Evolutionary conservation across 2,329 filamentous ascomycete species (phyloP).

Genomic region (Ophiocordyceps unilateralis): DNA sequence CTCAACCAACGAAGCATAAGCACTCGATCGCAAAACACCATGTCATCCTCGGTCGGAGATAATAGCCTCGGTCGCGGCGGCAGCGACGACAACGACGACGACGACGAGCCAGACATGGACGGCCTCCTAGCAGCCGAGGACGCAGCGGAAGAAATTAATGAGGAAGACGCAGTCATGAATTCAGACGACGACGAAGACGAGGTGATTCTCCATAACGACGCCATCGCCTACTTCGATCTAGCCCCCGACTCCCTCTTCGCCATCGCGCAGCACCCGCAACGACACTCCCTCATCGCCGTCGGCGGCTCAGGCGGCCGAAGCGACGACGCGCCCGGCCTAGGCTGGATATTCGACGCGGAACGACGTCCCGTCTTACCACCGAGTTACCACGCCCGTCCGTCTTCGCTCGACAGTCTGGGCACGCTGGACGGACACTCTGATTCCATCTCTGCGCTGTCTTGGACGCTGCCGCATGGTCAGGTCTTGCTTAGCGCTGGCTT

Average conservation of each 20-base stretch:
- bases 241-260: conserved; percentile 88
- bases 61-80: not conserved
- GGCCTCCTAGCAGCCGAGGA: conserved; percentile 65
- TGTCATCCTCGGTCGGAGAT: not conserved
- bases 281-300: conserved; percentile 65
- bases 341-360: conserved; percentile 67
- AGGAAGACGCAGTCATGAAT: conserved; percentile 67
- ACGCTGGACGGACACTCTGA: conserved; percentile 82
- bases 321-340: conserved; percentile 52
- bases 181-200: conserved; percentile 47
- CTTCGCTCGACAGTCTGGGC: conserved; percentile 49
- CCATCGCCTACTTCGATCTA: conserved; percentile 74
- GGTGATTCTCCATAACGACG: conserved; percentile 78
- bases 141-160: conserved; percentile 56
- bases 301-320: conserved; percentile 52
- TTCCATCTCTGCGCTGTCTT: conserved; percentile 72
- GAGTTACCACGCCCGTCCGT: conserved; percentile 34
- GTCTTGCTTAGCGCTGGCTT: conserved; percentile 76
- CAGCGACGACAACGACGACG: conserved; percentile 35
- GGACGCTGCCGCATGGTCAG: conserved; percentile 68
- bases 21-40: not conserved
- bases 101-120: conserved; percentile 37
- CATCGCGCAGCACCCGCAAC: conserved; percentile 78
- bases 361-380: conserved; percentile 53
- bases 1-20: too few species aligned